Evolutionary conservation across 2,329 filamentous ascomycete genomes (phyloP).

Genomic region (Pleomassaria siparia): DNA sequence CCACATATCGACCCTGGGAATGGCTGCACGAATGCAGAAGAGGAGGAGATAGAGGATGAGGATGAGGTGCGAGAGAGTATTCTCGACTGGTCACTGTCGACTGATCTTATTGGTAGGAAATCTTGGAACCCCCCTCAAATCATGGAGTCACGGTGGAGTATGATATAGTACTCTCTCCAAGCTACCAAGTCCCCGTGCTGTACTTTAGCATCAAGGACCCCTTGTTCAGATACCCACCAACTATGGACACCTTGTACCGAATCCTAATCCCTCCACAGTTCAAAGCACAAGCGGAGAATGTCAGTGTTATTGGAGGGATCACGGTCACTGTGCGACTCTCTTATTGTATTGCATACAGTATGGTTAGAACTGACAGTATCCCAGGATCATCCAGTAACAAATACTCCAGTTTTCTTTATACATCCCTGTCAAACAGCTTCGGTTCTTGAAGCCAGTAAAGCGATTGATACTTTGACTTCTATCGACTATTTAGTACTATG

Average conservation of each 20-base stretch:
- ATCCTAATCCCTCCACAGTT: conserved; percentile 39
- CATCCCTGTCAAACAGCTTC: conserved; percentile 90
- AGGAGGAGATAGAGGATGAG: conserved; percentile 12
- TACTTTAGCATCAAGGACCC: conserved; percentile 42
- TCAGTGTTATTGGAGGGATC: conserved; percentile 44
- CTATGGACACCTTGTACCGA: conserved; percentile 38
- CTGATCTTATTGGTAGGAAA: conserved; percentile 18
- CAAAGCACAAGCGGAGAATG: conserved; percentile 32
- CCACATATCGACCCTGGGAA: background rate
- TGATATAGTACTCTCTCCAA: conserved; percentile 47
- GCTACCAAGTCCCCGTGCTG: conserved; percentile 49
- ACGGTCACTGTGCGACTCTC: conserved; percentile 35
- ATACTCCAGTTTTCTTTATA: conserved; percentile 80
- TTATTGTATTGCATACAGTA: background rate
- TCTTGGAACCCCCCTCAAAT: conserved; percentile 5
- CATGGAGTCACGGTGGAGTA: conserved; percentile 28
- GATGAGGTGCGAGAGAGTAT: conserved; percentile 17
- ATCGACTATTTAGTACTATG: conserved; percentile 80
- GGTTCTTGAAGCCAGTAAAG: conserved; percentile 64
- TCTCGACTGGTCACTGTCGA: background rate
- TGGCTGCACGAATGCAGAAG: background rate
- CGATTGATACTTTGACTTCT: conserved; percentile 38
- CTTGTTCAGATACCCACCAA: conserved; percentile 28
- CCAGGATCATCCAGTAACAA: conserved; percentile 80
- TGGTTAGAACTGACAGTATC: conserved; percentile 1